Evolutionary conservation across 768 basidiomycete species (phyloP).

Genomic region (Boletus tomentosulus): DNA sequence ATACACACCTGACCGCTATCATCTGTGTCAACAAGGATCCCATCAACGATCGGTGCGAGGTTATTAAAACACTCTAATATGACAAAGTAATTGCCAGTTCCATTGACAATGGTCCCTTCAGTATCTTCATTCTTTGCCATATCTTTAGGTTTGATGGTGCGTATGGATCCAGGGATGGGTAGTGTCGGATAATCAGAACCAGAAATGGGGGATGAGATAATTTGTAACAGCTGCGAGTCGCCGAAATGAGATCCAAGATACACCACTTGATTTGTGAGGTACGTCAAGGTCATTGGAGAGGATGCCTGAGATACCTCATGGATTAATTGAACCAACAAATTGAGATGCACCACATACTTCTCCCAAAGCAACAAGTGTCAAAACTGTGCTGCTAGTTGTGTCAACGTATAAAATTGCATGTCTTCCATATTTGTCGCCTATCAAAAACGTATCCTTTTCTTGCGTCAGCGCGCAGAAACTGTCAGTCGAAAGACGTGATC

Average conservation of each 20-base stretch:
- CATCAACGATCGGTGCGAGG: conserved; percentile 81
- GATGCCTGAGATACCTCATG: conserved; percentile 48
- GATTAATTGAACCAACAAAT: conserved; percentile 5
- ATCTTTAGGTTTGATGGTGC: conserved; percentile 35
- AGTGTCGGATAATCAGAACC: conserved; percentile 42
- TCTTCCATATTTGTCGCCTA: conserved; percentile 71
- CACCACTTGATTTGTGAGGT: conserved; percentile 63
- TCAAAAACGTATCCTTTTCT: conserved; percentile 45
- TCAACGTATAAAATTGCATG: conserved; percentile 62
- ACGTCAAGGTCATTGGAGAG: conserved; percentile 64
- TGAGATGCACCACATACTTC: conserved; percentile 43
- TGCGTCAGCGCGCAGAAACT: conserved; percentile 53
- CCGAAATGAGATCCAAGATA: conserved; percentile 82
- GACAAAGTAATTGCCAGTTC: conserved; percentile 53
- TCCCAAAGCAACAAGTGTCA: conserved; percentile 65
- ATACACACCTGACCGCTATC: conserved; percentile 60
- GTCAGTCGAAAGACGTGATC: conserved; percentile 1
- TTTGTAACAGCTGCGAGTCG: conserved; percentile 71
- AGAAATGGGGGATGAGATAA: conserved; percentile 45
- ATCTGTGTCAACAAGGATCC: conserved; percentile 69
- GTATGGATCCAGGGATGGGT: conserved; percentile 47
- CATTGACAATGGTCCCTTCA: conserved; percentile 47
- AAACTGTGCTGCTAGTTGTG: conserved; percentile 31
- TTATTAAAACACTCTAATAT: conserved; percentile 67
- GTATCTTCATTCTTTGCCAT: conserved; percentile 24